These are phyloP conservation scores for Kazachstania viticola DNA, from an alignment of 805 yeast species.

Conservation along the genomic window DNA sequence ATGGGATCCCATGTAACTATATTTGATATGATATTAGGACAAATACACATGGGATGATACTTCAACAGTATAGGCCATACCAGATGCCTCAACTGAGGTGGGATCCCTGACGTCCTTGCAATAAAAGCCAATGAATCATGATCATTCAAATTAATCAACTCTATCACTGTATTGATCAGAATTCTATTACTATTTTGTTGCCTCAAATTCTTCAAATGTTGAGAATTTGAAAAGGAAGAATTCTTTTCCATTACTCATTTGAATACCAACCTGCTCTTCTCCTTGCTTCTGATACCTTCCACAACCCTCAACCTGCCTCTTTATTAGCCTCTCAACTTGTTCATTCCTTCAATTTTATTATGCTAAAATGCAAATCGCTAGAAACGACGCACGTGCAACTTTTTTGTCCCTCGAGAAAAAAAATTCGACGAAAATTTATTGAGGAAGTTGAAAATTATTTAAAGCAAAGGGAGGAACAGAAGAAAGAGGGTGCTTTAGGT, in stretches of 20 bases:
- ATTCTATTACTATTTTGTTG: slow-evolving; percentile 19
- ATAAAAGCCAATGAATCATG: slow-evolving; percentile 66
- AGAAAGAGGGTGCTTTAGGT: too few relatives aligned
- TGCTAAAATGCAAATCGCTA: too few relatives aligned
- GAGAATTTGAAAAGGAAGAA: slow-evolving; percentile 10
- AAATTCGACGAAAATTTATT: too few relatives aligned
- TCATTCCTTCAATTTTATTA: too few relatives aligned
- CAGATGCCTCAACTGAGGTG: slow-evolving; percentile 63
- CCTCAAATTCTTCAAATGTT: slow-evolving; percentile 19
- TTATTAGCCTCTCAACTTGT: too few relatives aligned
- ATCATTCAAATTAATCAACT: slow-evolving; percentile 46
- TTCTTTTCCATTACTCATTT: slow-evolving; percentile 8
- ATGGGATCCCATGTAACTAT: slow-evolving; percentile 20
- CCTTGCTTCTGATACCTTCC: too few relatives aligned
- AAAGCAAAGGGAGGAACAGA: too few relatives aligned
- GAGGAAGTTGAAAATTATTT: too few relatives aligned
- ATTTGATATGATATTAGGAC: slow-evolving; percentile 63
- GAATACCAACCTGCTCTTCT: too few relatives aligned
- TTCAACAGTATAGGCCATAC: slow-evolving; percentile 80
- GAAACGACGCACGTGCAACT: too few relatives aligned
- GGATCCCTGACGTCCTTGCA: slow-evolving; percentile 77
- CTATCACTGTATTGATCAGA: slow-evolving; percentile 38
- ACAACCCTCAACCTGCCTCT: too few relatives aligned
- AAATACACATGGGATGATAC: slow-evolving; percentile 73
- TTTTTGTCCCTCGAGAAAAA: too few relatives aligned